Evolutionary conservation across 2,329 filamentous ascomycete species (phyloP).

Genomic region (Lachnellula subtilissima): DNA sequence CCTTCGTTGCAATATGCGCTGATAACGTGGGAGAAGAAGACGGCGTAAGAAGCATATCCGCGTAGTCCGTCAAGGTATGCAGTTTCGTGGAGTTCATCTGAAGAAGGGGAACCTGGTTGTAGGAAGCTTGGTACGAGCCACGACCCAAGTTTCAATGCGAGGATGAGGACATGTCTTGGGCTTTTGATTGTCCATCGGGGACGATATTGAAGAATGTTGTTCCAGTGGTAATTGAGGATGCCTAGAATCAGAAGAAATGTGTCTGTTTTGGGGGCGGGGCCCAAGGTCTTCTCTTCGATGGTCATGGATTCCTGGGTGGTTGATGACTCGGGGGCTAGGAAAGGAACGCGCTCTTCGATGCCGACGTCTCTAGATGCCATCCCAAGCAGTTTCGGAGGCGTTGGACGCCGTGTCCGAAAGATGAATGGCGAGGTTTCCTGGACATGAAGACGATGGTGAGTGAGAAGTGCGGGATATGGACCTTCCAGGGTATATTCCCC

Average conservation of each 20-base stretch:
- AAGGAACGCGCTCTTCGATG: neutral
- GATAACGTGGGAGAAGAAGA: neutral
- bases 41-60: constrained; percentile 33
- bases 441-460: no score
- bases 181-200: neutral
- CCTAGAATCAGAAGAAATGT: neutral
- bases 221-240: neutral
- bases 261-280: neutral
- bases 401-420: neutral
- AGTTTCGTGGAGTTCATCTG: constrained; percentile 21
- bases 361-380: neutral
- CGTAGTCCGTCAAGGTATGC: constrained; percentile 43
- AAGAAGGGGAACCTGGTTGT: neutral
- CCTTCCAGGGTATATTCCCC: no score
- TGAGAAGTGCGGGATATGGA: no score
- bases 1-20: neutral
- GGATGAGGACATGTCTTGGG: neutral
- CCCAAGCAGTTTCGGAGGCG: neutral
- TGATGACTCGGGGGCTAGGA: neutral
- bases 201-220: neutral
- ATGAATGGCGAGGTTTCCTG: neutral
- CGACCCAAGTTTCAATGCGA: neutral
- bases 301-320: neutral
- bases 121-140: constrained; percentile 1
- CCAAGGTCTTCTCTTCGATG: neutral